Percentiles rank a stretch among this genome's conserved stretches.
Evolutionary conservation across 495 filamentous ascomycete species (phyloP).

Genomic region (Astrothelium macrocarpum): DNA sequence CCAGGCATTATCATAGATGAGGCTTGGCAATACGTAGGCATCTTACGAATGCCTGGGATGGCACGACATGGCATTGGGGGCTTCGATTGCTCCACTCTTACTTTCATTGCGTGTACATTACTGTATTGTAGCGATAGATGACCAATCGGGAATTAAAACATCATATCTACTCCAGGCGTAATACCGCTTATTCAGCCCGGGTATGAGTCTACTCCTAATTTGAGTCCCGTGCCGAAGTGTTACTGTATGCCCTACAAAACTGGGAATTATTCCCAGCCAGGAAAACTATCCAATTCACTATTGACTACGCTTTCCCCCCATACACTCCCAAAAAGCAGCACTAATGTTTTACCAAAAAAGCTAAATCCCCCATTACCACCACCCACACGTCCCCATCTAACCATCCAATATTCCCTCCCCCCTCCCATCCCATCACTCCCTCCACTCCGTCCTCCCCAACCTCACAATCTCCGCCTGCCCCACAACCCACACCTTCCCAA

Average conservation of each 20-base stretch:
- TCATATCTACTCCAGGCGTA: not conserved
- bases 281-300: no score
- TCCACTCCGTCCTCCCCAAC: constrained; percentile 28
- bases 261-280: no score
- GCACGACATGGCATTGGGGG: not conserved
- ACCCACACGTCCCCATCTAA: not conserved
- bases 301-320: no score
- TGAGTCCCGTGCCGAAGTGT: no score
- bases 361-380: not conserved
- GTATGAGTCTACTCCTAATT: no score
- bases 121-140: not conserved
- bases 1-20: no score
- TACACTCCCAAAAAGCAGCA: no score
- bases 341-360: no score
- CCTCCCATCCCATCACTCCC: constrained; percentile 1
- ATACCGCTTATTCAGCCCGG: not conserved
- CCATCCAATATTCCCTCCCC: not conserved
- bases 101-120: not conserved
- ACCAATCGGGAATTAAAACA: not conserved
- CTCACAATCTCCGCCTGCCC: constrained; percentile 27
- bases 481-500: constrained; percentile 24
- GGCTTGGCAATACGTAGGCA: no score
- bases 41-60: no score
- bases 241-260: no score
- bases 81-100: not conserved